A percentile compares a stretch with the other conserved stretches of the same genome.
phyloP scores from a whole-genome alignment of 2,329 filamentous ascomycete species.

The Calonectria pteridis region DNA sequence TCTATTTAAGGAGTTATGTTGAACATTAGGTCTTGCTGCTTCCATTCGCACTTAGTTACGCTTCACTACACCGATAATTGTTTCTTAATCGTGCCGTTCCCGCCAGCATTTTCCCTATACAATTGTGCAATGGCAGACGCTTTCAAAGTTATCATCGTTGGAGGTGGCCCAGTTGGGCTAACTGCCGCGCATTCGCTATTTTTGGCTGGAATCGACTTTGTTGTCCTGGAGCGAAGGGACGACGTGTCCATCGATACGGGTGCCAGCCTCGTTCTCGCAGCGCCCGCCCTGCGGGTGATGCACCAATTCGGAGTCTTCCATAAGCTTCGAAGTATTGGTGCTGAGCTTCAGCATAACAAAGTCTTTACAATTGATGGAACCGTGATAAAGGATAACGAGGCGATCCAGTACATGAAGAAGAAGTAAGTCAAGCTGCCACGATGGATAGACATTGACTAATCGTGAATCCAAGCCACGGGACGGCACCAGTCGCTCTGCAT shows the following conservation, averaged over 20 bases:
- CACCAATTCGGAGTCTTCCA: neutral
- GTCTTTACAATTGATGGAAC: neutral
- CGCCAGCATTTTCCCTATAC: neutral
- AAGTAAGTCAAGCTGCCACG: neutral
- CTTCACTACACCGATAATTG: neutral
- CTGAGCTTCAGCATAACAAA: neutral
- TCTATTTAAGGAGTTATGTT: neutral
- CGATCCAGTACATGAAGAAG: neutral
- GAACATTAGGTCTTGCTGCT: neutral
- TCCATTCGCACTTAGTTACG: neutral
- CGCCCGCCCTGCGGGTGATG: neutral
- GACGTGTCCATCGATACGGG: neutral
- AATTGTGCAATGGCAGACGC: neutral
- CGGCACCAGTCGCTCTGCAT: constrained; percentile 33
- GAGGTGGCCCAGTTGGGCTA: neutral
- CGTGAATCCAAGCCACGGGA: constrained; percentile 27
- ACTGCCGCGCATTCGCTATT: neutral
- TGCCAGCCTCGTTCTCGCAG: neutral
- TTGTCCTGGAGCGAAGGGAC: neutral
- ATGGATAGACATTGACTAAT: neutral
- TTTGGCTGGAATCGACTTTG: neutral
- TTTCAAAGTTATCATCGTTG: neutral
- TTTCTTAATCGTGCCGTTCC: neutral
- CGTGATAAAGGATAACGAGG: neutral
- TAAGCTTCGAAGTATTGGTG: neutral